Evolutionary conservation across 2,329 filamentous ascomycete species (phyloP), one percentile per base, ranked within the genome.

Genomic region (Paradendryphiella salina): DNA sequence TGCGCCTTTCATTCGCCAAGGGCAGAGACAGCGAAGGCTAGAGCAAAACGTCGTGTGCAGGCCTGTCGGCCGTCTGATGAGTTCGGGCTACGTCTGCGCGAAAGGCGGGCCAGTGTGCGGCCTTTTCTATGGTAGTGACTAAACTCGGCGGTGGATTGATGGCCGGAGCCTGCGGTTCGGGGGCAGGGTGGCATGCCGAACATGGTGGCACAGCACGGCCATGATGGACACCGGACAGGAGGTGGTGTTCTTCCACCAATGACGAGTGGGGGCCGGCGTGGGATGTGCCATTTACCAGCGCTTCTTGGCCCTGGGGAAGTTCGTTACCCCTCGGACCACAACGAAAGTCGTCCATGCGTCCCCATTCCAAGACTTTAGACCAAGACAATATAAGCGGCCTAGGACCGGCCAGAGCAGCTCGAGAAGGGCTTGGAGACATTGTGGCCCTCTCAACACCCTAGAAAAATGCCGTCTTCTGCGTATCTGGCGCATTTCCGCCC

Each of bases 101-200:
- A 70, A 61, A 56, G 56, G 64, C 65, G 68, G 68, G 59, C 64
- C 57, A 52, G 52, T 50, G 54, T 66, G 63, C 63, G 63, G 69
- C 57, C 64, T 67, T 70, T 68, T 65, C 52, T 54, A 64, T 49
- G 38, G 54, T 57, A 56, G 64, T 71, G 69, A 72, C 69, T 72
- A 72, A 73, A 60, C 61, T 54, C 39, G 63, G 66, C 60, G 54
- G 50, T 46, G 40, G 46, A 56, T 50, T 55, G 54, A 46, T 55
- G 57, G 65, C 52, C 57, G 49, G 55, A 50, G 47, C 53, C 53
- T 56, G 52, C 56, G 43, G 46, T 49, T 49, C 38, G 48, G 46
- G 47, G 52, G 59, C 56, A 64, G 63, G 62, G 63, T 57, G 51
- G 50, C 57, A 61, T 56, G 64, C 62, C 48, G 52, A 57, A 50